phyloP scores from a whole-genome alignment of 805 yeast species.

The Spencermartinsiella europaea region DNA sequence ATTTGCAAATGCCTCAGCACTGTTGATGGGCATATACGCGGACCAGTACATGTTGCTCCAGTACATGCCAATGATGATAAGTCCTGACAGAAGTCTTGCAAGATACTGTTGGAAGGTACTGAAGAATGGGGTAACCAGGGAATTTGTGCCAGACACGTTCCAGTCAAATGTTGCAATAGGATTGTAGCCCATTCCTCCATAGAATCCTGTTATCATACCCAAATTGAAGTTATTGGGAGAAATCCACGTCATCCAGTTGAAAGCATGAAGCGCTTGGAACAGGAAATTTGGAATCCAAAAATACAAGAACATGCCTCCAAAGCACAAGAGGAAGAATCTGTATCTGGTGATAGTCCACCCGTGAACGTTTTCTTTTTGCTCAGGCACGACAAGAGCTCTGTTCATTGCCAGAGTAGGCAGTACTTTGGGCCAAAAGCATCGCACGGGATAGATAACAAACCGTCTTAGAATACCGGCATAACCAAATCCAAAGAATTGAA shows the following conservation, averaged over 20 bases:
- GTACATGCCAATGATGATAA: constrained; percentile 42
- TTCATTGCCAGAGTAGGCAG: constrained; percentile 52
- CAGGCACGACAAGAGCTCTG: constrained; percentile 36
- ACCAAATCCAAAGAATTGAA: constrained; percentile 49
- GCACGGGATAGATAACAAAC: constrained; percentile 41
- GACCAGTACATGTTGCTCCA: constrained; percentile 45
- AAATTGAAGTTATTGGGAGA: constrained; percentile 45
- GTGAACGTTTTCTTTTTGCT: constrained; percentile 13
- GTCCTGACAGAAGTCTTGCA: constrained; percentile 6
- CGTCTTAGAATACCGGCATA: constrained; percentile 52
- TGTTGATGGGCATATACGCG: constrained; percentile 54
- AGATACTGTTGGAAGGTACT: constrained; percentile 30
- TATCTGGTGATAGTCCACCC: constrained; percentile 58
- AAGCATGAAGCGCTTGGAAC: constrained; percentile 51
- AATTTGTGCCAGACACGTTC: constrained; percentile 31
- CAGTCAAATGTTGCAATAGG: constrained; percentile 45
- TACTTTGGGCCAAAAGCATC: constrained; percentile 46
- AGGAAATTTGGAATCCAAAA: constrained; percentile 58
- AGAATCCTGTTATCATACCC: constrained; percentile 49
- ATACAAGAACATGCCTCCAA: constrained; percentile 40
- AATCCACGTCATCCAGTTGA: constrained; percentile 60
- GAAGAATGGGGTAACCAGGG: constrained; percentile 42
- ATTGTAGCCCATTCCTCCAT: constrained; percentile 40
- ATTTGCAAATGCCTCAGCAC: constrained; percentile 48
- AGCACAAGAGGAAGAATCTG: constrained; percentile 37